Evolutionary conservation across 2,329 filamentous ascomycete genomes (phyloP), one percentile per base, ranked within the genome.

Genomic region (Alternaria solani): DNA sequence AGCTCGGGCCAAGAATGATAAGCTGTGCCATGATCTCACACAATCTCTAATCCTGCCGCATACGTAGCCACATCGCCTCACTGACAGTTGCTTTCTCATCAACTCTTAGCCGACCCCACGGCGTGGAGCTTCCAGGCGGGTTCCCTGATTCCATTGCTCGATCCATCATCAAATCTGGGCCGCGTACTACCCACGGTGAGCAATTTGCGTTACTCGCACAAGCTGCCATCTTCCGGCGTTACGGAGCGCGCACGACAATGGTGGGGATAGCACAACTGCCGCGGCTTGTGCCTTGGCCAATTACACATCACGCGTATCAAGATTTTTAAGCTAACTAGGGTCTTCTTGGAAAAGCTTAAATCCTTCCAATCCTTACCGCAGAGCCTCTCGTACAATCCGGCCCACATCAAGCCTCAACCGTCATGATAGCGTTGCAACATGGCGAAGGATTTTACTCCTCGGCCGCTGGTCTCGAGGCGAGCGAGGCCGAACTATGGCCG

Each of bases 381-480:
- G 57, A 60, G 53, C 57, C 57, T 49, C 57, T 36, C 41, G 49
- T 38, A 46, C 44, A 52, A 34, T 30, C 12, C 18, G 58, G 30
- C 49, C 61, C 61, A 61, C 61, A 46, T 51, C 57, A 42, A 55
- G 53, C 54, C 49, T 61, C 61, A 61, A 61, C 57, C 53, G 26
- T 16, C 34, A 44, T 38, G 12, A 62, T 68, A 66, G 64, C 62
- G 64, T 44, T 48, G 43, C 56, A 25, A 34, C 51, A 53, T 48
- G 57, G 52, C 54, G 55, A 56, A 46, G 41, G 44, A 51, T 57
- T 63, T 63, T 63, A 54, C 51, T 49, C 62, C 54, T 59, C 62
- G 63, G 57, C 62, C 64, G 59, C 62, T 55, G 43, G 43, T 28
- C 23, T 49, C 38, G 42, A 59, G 47, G 46, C 51, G 43, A 43